Evolutionary conservation across 257 asterid species (phyloP).

Genomic region (Schizonepeta tenuifolia): DNA sequence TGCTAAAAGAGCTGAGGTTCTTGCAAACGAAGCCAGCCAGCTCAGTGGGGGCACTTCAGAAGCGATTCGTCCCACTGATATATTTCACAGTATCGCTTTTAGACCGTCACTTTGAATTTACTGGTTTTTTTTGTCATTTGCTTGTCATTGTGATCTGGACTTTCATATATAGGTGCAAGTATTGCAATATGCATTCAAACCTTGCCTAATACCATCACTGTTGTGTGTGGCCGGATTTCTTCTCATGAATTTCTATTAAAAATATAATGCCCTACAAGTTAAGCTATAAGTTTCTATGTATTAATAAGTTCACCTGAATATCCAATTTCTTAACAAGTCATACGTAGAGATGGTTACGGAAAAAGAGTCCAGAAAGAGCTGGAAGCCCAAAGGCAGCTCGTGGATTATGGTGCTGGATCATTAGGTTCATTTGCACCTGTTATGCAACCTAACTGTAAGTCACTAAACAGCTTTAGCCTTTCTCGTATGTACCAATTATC

Average conservation of each 20-base stretch:
- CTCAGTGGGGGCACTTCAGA: too few species aligned
- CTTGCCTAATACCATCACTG: conserved; percentile 2
- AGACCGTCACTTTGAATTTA: too few species aligned
- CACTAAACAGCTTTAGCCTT: conserved; percentile 6
- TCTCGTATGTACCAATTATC: not conserved
- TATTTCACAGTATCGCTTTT: too few species aligned
- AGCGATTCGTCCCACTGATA: too few species aligned
- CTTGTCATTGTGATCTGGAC: too few species aligned
- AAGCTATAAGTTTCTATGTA: conserved; percentile 15
- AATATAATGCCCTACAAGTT: not conserved
- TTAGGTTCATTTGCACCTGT: conserved; percentile 68
- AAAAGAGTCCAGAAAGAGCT: conserved; percentile 89
- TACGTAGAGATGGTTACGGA: conserved; percentile 99
- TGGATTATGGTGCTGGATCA: conserved; percentile 89
- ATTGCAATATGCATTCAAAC: too few species aligned
- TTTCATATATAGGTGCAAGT: too few species aligned
- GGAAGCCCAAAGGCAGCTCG: conserved; percentile 96
- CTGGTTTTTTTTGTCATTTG: too few species aligned
- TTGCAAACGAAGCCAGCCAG: conserved; percentile 98
- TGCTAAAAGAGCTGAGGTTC: conserved; percentile 95
- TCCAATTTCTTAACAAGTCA: conserved; percentile 52
- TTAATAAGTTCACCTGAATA: conserved; percentile 8
- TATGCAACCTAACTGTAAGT: conserved; percentile 76
- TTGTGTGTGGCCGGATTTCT: not conserved
- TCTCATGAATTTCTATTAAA: not conserved